Evolutionary conservation across 331 rosid species (phyloP).

Genomic region (Quercus phellos): DNA sequence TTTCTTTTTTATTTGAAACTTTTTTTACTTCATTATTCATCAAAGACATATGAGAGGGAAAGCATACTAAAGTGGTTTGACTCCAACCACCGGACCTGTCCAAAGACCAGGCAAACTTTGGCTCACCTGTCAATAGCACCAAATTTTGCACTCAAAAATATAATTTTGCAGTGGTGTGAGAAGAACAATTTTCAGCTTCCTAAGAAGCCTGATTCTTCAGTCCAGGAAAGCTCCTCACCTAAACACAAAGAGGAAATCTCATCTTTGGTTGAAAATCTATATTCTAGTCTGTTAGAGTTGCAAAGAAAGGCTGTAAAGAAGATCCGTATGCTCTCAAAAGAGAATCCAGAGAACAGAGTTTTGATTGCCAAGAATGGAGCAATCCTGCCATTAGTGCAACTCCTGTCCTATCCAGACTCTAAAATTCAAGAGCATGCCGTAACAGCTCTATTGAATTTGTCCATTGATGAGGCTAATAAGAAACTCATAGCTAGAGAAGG

Average conservation of each 20-base stretch:
- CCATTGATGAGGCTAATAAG: slow-evolving; percentile 71
- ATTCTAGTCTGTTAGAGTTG: slow-evolving; percentile 42
- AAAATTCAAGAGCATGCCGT: slow-evolving; percentile 70
- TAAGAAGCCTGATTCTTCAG: slow-evolving; percentile 9
- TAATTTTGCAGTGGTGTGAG: slow-evolving; percentile 65
- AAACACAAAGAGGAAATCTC: slow-evolving; percentile 40
- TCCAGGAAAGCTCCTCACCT: slow-evolving; percentile 23
- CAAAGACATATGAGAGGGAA: slow-evolving; percentile 75
- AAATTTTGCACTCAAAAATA: slow-evolving; percentile 53
- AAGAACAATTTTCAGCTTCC: slow-evolving; percentile 54
- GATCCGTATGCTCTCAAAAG: slow-evolving; percentile 69
- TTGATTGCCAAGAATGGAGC: slow-evolving; percentile 62
- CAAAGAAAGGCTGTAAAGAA: slow-evolving; percentile 55
- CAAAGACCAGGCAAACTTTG: slow-evolving; percentile 65
- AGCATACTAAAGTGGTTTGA: slow-evolving; percentile 80
- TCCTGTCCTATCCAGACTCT: slow-evolving; percentile 67
- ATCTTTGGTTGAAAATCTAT: slow-evolving; percentile 45
- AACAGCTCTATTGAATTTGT: slow-evolving; percentile 66
- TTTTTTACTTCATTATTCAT: background rate
- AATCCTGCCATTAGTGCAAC: slow-evolving; percentile 61
- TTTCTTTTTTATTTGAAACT: background rate
- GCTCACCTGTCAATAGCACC: slow-evolving; percentile 52
- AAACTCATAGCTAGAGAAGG: slow-evolving; percentile 48
- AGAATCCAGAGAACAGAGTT: slow-evolving; percentile 56
- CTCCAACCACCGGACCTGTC: slow-evolving; percentile 55